phyloP scores from a whole-genome alignment of 2,329 filamentous ascomycete species.

The Ophiostoma novo-ulmi region DNA sequence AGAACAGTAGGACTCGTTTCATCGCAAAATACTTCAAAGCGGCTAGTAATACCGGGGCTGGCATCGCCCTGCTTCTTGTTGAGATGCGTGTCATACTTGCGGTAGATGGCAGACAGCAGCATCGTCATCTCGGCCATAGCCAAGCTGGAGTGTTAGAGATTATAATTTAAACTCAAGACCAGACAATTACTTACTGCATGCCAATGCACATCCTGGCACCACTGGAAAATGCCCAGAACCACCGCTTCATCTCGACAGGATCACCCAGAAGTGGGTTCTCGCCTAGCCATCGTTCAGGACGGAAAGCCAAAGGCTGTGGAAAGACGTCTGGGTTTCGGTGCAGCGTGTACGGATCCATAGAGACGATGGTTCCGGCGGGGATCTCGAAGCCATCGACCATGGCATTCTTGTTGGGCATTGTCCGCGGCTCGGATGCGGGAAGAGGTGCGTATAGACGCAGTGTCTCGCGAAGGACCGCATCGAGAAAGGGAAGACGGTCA shows the following conservation, averaged over 20 bases:
- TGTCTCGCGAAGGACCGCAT: conserved; percentile 48
- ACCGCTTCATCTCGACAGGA: conserved; percentile 34
- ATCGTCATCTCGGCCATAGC: conserved; percentile 49
- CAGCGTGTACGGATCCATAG: conserved; percentile 30
- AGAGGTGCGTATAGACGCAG: conserved; percentile 47
- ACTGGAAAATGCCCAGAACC: conserved; percentile 64
- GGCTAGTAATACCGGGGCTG: conserved; percentile 39
- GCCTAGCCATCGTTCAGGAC: conserved; percentile 30
- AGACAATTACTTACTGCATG: conserved; percentile 23
- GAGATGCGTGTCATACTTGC: conserved; percentile 38
- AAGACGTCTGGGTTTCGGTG: conserved; percentile 31
- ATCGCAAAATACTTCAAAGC: conserved; percentile 41
- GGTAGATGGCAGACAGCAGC: conserved; percentile 42
- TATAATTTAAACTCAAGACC: neutral
- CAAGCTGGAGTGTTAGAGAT: conserved; percentile 29
- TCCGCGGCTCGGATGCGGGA: conserved; percentile 48
- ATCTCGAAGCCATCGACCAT: conserved; percentile 29
- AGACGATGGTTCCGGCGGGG: conserved; percentile 29
- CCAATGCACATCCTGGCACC: conserved; percentile 66
- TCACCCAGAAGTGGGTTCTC: conserved; percentile 18
- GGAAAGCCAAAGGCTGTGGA: conserved; percentile 28
- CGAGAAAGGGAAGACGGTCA: conserved; percentile 41
- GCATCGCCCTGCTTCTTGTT: conserved; percentile 29
- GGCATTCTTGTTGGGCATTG: conserved; percentile 31
- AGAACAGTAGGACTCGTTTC: conserved; percentile 26